Evolutionary conservation across 495 filamentous ascomycete genomes (phyloP).

Genomic region (Xylaria nigripes): DNA sequence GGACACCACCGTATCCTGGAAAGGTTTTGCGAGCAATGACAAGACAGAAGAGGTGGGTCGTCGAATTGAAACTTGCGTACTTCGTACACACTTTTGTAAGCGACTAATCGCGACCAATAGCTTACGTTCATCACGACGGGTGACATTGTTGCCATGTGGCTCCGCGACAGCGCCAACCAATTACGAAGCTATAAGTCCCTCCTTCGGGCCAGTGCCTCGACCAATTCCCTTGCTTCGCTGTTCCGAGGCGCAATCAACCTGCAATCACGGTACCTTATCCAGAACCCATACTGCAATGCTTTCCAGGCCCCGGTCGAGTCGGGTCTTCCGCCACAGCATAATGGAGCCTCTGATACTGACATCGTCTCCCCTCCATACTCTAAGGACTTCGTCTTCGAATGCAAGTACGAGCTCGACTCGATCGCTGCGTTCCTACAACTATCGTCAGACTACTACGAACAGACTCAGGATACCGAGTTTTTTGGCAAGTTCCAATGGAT

Average conservation of each 20-base stretch:
- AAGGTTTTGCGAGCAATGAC: conserved; percentile 42
- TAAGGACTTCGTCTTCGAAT: conserved; percentile 34
- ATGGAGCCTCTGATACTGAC: conserved; percentile 26
- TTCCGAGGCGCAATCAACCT: conserved; percentile 60
- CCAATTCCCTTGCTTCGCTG: conserved; percentile 47
- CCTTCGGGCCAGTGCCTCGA: conserved; percentile 36
- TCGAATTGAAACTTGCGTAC: not conserved
- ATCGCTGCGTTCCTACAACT: conserved; percentile 58
- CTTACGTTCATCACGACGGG: conserved; percentile 42
- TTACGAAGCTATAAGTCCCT: conserved; percentile 55
- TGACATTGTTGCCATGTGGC: conserved; percentile 71
- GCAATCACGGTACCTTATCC: conserved; percentile 52
- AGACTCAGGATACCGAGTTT: conserved; percentile 49
- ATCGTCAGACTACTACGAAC: conserved; percentile 48
- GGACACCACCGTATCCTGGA: conserved; percentile 61
- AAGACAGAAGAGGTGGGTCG: conserved; percentile 29
- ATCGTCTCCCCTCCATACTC: conserved; percentile 21
- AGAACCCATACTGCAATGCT: conserved; percentile 55
- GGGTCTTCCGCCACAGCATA: conserved; percentile 33
- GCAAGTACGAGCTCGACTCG: conserved; percentile 62
- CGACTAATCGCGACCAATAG: conserved; percentile 11
- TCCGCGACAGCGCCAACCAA: conserved; percentile 61
- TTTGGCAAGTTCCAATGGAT: conserved; percentile 54
- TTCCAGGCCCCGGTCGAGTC: conserved; percentile 56
- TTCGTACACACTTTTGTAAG: not conserved